These are phyloP conservation scores for Fraxinus albicans DNA, from an alignment of 305 asterid species.

Conservation along the genomic window DNA sequence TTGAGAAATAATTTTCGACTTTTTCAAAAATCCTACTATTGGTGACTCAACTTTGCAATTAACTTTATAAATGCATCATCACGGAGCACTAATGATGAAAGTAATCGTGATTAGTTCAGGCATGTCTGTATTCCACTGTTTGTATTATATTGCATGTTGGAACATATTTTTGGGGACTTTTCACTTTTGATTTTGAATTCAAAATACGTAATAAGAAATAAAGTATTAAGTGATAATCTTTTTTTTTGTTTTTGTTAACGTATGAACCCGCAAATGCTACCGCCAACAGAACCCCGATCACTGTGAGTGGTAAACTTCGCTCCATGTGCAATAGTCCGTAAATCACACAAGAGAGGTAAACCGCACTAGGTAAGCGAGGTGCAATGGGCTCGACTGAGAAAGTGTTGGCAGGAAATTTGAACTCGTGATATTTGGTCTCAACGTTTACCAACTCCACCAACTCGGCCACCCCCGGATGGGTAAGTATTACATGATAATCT, in stretches of 20 bases:
- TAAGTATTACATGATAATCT: neutral
- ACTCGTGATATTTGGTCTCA: no score
- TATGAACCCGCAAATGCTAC: no score
- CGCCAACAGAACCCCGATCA: no score
- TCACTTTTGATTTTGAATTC: neutral
- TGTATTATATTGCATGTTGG: neutral
- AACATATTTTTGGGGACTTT: neutral
- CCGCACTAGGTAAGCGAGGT: no score
- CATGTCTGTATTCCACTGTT: neutral
- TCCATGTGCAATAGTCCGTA: no score
- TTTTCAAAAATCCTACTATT: neutral
- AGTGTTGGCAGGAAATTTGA: no score
- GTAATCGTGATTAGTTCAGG: neutral
- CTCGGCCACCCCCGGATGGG: no score
- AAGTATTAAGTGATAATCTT: neutral
- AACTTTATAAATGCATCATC: neutral
- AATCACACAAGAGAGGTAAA: no score
- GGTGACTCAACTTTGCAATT: neutral
- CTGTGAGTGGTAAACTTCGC: no score
- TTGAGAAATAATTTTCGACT: neutral
- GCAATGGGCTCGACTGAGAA: no score
- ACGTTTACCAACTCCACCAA: no score
- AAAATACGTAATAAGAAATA: neutral
- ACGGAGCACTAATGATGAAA: neutral
- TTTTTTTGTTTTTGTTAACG: no score